Evolutionary conservation across 225 moss, liverwort and hornwort genomes (phyloP), one percentile per base, ranked within the genome.

Genomic region (Pleurozium schreberi): DNA sequence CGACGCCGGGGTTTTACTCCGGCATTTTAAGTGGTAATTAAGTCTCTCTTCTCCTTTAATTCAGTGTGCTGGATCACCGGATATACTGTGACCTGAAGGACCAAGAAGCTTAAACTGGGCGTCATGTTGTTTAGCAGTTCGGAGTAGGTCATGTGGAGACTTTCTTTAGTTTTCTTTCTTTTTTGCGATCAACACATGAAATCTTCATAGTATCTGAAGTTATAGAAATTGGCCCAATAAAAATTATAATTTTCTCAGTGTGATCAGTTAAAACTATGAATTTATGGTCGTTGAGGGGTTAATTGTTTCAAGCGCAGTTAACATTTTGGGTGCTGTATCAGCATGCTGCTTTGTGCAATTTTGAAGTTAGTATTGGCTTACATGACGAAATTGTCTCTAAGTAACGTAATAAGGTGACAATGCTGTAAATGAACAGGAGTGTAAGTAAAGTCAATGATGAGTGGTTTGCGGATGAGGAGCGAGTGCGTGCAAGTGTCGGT

Each of bases 401-500:
- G 55, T 92, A 55, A 80, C 67, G 25, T 65, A 77, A 62, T 71
- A 52, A 57, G 55, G 75, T 70, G 87, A 64, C 70, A 65, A 85
- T 57, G 12, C 43, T 85, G 90, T 45, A 58, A 61, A 77, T 86
- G 90, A 86, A 75, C 90, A 95, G 95, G 95, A 97, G 97, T 91
- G 98, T 98, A 26, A 96, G 94, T 90, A 98, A 96, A 93, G 98
- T 98, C 64, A 98, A 96, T 55, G 98, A 98, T 62, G 98, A 98
- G 90, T 98, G 98, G 98, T 98, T 96, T 87, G 95, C 96, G 82
- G 96, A 98, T 53, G 98, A 98, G 89, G 98, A 96, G 38, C 93
- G 96, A 89, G 97, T 98, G 68, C 94, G 98, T 22, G 88, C 90
- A 77, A 92, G 90, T 76, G 98, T 98, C 79, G 98, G 98, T 40